A percentile compares a stretch with the other conserved stretches of the same genome.
These are phyloP conservation scores for Cordyceps fumosorosea DNA, from an alignment of 2,329 filamentous ascomycete species.

Conservation along the genomic window DNA sequence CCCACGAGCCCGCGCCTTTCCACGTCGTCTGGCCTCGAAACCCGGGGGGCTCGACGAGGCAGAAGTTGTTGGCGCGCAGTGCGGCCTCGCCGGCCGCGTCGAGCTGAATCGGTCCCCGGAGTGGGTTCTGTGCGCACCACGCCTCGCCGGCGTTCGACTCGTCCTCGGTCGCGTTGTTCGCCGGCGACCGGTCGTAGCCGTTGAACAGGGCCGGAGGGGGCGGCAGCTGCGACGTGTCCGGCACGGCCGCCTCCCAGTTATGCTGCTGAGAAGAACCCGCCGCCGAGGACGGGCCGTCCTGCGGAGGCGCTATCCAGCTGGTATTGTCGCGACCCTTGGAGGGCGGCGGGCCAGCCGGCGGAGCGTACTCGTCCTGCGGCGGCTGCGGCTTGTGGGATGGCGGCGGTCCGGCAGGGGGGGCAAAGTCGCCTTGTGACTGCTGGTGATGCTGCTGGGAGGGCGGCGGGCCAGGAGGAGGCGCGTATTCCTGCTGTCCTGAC, in stretches of 20 bases:
- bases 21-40: conserved; percentile 42
- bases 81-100: conserved; percentile 39
- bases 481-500: conserved; percentile 15
- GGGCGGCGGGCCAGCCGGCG: conserved; percentile 31
- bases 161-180: conserved; percentile 60
- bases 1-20: conserved; percentile 46
- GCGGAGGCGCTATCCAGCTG: conserved; percentile 19
- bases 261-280: conserved; percentile 37
- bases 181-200: conserved; percentile 57
- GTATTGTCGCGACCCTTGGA: conserved; percentile 15
- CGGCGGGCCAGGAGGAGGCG: conserved; percentile 28
- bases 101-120: conserved; percentile 47
- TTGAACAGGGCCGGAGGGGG: conserved; percentile 63
- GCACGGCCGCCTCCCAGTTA: conserved; percentile 64
- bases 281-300: conserved; percentile 18
- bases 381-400: conserved; percentile 14
- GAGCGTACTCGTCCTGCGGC: conserved; percentile 18
- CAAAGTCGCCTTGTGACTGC: conserved; percentile 17
- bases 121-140: conserved; percentile 58
- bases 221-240: conserved; percentile 65
- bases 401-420: conserved; percentile 26
- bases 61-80: conserved; percentile 45
- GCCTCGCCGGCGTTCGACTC: conserved; percentile 57
- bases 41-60: conserved; percentile 43
- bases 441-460: conserved; percentile 15